These are phyloP conservation scores for Rhododendron williamsianum DNA, from an alignment of 148 eudicot genomes.

Conservation along the genomic window DNA sequence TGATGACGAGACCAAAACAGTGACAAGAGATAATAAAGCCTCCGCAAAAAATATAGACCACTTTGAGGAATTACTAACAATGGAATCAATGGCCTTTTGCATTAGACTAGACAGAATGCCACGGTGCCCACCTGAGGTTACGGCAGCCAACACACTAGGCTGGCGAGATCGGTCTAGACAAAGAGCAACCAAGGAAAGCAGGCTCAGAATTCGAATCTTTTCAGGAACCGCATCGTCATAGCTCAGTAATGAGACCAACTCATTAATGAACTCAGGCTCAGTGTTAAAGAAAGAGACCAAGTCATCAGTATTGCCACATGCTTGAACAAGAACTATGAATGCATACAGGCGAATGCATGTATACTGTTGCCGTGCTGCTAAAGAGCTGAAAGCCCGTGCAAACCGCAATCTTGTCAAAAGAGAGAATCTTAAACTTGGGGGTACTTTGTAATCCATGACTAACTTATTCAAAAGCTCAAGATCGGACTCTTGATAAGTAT, in stretches of 20 bases:
- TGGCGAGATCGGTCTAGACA: conserved; percentile 91
- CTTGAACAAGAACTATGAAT: conserved; percentile 85
- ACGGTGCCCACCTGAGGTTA: conserved; percentile 98
- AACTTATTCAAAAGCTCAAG: conserved; percentile 70
- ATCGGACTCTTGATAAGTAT: conserved; percentile 50
- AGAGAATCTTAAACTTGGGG: conserved; percentile 64
- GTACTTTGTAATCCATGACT: conserved; percentile 64
- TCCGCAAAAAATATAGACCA: conserved; percentile 90
- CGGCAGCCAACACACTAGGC: conserved; percentile 81
- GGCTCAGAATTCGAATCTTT: conserved; percentile 73
- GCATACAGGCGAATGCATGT: conserved; percentile 94
- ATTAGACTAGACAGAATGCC: conserved; percentile 96
- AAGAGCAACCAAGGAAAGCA: conserved; percentile 84
- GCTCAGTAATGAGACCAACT: conserved; percentile 79
- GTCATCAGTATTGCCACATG: conserved; percentile 70
- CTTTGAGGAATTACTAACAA: conserved; percentile 59
- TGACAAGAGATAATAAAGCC: conserved; percentile 83
- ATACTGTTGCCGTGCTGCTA: conserved; percentile 64
- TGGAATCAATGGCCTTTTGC: conserved; percentile 91
- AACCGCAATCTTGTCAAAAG: conserved; percentile 84
- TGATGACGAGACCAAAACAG: conserved; percentile 85
- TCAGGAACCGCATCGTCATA: conserved; percentile 78
- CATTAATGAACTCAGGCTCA: conserved; percentile 95
- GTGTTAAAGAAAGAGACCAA: conserved; percentile 73
- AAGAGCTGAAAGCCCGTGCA: conserved; percentile 82